phyloP scores from a whole-genome alignment of 31 red algal genomes.

The Asparagopsis taxiformis region DNA sequence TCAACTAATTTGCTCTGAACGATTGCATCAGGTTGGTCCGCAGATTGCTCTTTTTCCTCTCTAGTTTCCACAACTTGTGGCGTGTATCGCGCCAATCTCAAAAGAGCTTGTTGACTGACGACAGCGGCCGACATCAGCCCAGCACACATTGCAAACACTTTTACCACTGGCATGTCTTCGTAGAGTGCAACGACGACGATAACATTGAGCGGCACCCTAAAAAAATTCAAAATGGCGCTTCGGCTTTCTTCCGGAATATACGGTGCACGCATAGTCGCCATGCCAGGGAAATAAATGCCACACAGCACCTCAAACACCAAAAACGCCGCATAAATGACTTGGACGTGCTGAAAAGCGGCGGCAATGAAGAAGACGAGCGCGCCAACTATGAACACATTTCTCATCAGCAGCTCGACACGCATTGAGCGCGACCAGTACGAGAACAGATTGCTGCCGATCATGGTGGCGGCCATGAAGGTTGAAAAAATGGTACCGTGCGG shows the following conservation, averaged over 20 bases:
- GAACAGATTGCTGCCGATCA: conserved; percentile 90
- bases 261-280: conserved; percentile 81
- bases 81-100: conserved; percentile 43
- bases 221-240: conserved; percentile 81
- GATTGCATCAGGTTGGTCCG: too few relatives aligned
- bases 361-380: conserved; percentile 29
- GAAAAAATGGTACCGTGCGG: conserved; percentile 93
- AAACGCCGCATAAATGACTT: conserved; percentile 65
- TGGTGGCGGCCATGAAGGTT: conserved; percentile 91
- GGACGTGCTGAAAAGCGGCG: conserved; percentile 13
- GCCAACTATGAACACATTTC: conserved; percentile 39
- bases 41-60: too few relatives aligned
- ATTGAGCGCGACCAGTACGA: conserved; percentile 11
- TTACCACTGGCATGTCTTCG: conserved; percentile 48
- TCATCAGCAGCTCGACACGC: conserved; percentile 55
- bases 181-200: conserved; percentile 83
- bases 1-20: too few relatives aligned
- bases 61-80: too few relatives aligned
- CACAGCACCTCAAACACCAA: conserved; percentile 86
- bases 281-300: conserved; percentile 90
- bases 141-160: conserved; percentile 61
- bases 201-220: conserved; percentile 83
- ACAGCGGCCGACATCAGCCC: conserved; percentile 42
- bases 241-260: conserved; percentile 88
- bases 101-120: conserved; percentile 32